A percentile compares a stretch with the other conserved stretches of the same genome.
These are phyloP conservation scores for Sporothrix globosa DNA, from an alignment of 2,329 filamentous ascomycete genomes.

Conservation along the genomic window DNA sequence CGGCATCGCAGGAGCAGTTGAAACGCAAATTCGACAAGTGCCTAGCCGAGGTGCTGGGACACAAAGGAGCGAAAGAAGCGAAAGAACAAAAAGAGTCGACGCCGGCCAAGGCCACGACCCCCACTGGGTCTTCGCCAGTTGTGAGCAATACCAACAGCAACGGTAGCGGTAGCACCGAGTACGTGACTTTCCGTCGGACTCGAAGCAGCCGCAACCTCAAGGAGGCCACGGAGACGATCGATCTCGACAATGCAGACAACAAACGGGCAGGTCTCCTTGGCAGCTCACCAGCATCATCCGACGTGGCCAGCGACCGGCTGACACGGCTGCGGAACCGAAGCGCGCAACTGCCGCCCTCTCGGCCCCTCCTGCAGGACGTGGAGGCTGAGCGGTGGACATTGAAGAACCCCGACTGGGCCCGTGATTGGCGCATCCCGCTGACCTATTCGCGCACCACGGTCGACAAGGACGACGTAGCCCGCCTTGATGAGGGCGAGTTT, in stretches of 20 bases:
- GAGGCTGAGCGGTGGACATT: slow-evolving; percentile 52
- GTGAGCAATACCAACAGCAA: not conserved
- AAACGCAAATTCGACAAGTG: slow-evolving; percentile 17
- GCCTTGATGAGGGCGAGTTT: slow-evolving; percentile 81
- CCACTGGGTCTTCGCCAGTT: not conserved
- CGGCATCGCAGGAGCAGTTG: not conserved
- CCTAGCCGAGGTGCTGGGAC: slow-evolving; percentile 15
- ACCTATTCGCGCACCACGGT: slow-evolving; percentile 69
- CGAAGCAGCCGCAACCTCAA: not conserved
- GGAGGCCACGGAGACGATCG: slow-evolving; percentile 13
- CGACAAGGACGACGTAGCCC: slow-evolving; percentile 70
- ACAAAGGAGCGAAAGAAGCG: not conserved
- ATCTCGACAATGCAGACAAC: slow-evolving; percentile 13
- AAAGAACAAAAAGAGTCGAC: slow-evolving; percentile 4
- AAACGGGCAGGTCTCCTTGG: not conserved
- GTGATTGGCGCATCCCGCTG: slow-evolving; percentile 61
- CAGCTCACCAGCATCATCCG: not conserved
- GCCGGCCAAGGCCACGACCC: not conserved
- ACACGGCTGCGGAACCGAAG: slow-evolving; percentile 25
- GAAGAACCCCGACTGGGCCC: slow-evolving; percentile 55
- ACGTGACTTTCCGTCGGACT: not conserved
- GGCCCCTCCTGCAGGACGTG: slow-evolving; percentile 30
- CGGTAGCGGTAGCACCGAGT: not conserved
- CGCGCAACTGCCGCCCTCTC: not conserved
- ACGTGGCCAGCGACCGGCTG: slow-evolving; percentile 2